A percentile compares a stretch with the other conserved stretches of the same genome.
Evolutionary conservation across 306 rosid species (phyloP).

Genomic region (Notholithocarpus densiflorus): DNA sequence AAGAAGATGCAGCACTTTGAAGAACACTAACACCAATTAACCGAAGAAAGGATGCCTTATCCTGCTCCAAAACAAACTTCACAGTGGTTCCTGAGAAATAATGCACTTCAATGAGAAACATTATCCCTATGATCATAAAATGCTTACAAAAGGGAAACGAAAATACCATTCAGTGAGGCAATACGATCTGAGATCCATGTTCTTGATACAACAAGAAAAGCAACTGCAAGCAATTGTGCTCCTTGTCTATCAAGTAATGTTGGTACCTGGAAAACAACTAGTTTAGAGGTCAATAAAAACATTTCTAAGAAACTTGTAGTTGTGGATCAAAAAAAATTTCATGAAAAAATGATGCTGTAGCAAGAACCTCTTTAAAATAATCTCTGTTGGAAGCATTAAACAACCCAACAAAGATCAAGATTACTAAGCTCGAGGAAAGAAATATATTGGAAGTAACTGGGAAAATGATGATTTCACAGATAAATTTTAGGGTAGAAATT

Average conservation of each 20-base stretch:
- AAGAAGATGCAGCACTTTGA: slow-evolving; percentile 82
- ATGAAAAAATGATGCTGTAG: not conserved
- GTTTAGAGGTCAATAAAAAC: slow-evolving; percentile 3
- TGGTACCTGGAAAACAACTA: slow-evolving; percentile 61
- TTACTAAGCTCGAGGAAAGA: not conserved
- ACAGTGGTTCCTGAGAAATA: slow-evolving; percentile 78
- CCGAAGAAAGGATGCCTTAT: slow-evolving; percentile 66
- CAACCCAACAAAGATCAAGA: not conserved
- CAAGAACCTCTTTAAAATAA: not conserved
- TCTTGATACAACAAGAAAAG: slow-evolving; percentile 86
- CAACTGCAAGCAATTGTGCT: slow-evolving; percentile 88
- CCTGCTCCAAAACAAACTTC: slow-evolving; percentile 83
- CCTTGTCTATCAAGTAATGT: slow-evolving; percentile 93
- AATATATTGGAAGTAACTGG: not conserved
- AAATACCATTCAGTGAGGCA: slow-evolving; percentile 81
- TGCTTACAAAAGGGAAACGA: slow-evolving; percentile 3
- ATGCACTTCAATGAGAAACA: slow-evolving; percentile 24
- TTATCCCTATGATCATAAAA: slow-evolving; percentile 8
- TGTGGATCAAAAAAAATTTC: not conserved
- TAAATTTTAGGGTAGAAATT: not conserved
- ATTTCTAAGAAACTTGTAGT: not conserved
- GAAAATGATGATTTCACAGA: not conserved
- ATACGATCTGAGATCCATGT: slow-evolving; percentile 96
- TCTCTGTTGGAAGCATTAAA: not conserved
- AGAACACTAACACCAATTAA: slow-evolving; percentile 71